Evolutionary conservation across 2,329 filamentous ascomycete species (phyloP).

Genomic region (Botryosphaeria dothidea): DNA sequence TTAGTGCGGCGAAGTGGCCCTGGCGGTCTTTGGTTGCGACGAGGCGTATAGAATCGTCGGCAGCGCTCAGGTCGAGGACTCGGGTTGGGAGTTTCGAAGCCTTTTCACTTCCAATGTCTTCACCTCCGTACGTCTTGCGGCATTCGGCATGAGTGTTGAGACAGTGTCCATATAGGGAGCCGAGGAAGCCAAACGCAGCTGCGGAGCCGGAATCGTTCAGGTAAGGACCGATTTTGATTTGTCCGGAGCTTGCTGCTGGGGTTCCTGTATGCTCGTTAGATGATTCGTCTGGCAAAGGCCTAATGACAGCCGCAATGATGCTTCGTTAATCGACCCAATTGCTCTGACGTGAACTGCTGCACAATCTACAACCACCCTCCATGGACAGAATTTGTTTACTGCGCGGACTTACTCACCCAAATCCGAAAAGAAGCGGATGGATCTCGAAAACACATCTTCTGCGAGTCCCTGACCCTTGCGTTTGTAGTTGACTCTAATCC

Average conservation of each 20-base stretch:
- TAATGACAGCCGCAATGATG: too few species aligned
- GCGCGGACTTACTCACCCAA: neutral
- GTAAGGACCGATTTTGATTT: neutral
- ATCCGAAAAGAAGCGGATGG: neutral
- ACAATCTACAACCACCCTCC: too few species aligned
- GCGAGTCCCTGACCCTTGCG: neutral
- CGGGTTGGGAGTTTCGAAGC: constrained; percentile 17
- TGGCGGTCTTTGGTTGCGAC: neutral
- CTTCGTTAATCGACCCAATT: too few species aligned
- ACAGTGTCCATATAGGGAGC: neutral
- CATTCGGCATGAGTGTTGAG: neutral
- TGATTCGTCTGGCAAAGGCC: too few species aligned
- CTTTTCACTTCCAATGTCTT: neutral
- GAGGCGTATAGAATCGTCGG: neutral
- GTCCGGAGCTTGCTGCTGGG: neutral
- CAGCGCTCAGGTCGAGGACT: constrained; percentile 8
- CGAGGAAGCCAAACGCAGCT: neutral
- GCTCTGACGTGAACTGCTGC: too few species aligned
- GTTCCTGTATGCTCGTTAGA: neutral
- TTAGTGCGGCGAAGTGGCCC: constrained; percentile 7
- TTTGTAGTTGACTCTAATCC: neutral
- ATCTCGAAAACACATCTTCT: neutral
- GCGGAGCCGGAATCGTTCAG: neutral
- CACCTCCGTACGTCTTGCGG: neutral
- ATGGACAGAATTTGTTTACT: too few species aligned